Conservation (phyloP, 2,329 filamentous ascomycete species). For the Venturia nashicola region DNA sequence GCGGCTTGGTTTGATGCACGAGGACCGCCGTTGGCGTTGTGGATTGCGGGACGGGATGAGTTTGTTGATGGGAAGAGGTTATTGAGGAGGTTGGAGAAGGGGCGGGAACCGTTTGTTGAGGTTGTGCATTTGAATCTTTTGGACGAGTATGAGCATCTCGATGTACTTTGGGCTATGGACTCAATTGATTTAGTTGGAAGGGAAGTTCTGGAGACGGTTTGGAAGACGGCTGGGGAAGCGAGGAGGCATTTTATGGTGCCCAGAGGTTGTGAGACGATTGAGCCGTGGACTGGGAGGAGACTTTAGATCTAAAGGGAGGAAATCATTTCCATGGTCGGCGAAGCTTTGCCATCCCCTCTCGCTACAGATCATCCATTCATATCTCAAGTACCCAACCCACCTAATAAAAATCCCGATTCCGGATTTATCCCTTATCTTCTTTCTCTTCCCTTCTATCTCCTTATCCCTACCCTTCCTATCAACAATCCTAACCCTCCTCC, state of each 20-base stretch:
- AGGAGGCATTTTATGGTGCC: not conserved
- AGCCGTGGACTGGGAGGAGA: not conserved
- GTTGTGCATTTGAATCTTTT: not conserved
- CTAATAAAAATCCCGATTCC: too few relatives aligned
- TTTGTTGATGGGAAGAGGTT: slow-evolving; percentile 2
- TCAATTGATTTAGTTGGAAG: not conserved
- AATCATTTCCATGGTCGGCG: too few relatives aligned
- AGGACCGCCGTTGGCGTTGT: not conserved
- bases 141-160: slow-evolving; percentile 6
- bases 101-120: slow-evolving; percentile 1
- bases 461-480: too few relatives aligned
- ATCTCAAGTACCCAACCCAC: too few relatives aligned
- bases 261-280: not conserved
- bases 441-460: too few relatives aligned
- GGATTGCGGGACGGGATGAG: not conserved
- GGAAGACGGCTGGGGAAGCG: not conserved
- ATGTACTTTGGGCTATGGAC: slow-evolving; percentile 6
- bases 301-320: too few relatives aligned
- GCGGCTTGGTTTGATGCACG: slow-evolving; percentile 1
- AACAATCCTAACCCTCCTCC: too few relatives aligned
- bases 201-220: not conserved
- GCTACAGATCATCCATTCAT: too few relatives aligned
- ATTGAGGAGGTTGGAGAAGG: slow-evolving; percentile 1
- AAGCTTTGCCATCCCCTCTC: too few relatives aligned
- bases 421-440: too few relatives aligned